Evolutionary conservation across 31 red algal genomes (phyloP).

Genomic region (Odonthalia washingtoniensis): DNA sequence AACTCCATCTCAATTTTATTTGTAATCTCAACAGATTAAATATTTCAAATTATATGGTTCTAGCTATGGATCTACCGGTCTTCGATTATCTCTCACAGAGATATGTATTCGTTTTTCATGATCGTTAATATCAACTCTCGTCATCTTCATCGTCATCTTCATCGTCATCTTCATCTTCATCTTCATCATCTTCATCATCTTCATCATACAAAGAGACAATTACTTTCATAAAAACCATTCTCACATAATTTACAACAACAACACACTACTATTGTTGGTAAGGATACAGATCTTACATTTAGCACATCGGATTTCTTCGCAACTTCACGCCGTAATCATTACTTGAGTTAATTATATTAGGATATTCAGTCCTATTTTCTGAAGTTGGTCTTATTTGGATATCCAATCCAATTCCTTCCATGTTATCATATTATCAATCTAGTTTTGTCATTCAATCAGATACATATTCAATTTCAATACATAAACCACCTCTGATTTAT

Average conservation of each 20-base stretch:
- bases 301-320: slow-evolving; percentile 56
- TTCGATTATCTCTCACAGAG: slow-evolving; percentile 39
- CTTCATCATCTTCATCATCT: no score
- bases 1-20: slow-evolving; percentile 76
- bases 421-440: slow-evolving; percentile 15
- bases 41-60: slow-evolving; percentile 55
- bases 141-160: no score
- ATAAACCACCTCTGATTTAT: slow-evolving; percentile 49
- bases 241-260: neutral
- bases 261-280: no score
- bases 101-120: slow-evolving; percentile 45
- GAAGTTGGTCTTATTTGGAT: slow-evolving; percentile 86
- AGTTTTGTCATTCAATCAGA: slow-evolving; percentile 82
- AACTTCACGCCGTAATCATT: slow-evolving; percentile 56
- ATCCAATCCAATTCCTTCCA: no score
- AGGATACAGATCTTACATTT: slow-evolving; percentile 20
- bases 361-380: slow-evolving; percentile 81
- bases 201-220: neutral
- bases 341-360: slow-evolving; percentile 62
- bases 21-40: slow-evolving; percentile 61
- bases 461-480: neutral
- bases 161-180: neutral
- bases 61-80: slow-evolving; percentile 57
- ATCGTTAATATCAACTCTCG: no score
- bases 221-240: neutral